Percentiles rank a stretch among this genome's conserved stretches.
Conservation (phyloP, 2,329 filamentous ascomycete species). For the Arthrobotrys sinensis region DNA sequence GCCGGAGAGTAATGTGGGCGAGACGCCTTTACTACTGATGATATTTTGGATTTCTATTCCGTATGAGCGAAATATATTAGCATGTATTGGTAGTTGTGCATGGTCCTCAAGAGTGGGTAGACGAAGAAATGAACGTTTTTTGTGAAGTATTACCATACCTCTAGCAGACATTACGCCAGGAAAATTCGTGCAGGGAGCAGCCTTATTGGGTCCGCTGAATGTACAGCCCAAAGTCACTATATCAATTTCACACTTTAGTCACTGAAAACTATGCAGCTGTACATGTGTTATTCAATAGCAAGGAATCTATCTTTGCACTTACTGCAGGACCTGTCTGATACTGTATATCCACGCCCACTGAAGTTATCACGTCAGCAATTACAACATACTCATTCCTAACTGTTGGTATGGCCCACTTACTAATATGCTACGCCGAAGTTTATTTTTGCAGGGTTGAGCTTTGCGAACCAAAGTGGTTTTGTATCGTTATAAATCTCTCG, state of each 20-base stretch:
- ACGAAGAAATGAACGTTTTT: conserved; percentile 66
- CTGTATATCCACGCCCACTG: conserved; percentile 42
- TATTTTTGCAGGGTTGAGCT: conserved; percentile 68
- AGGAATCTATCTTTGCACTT: not conserved
- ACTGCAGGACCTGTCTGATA: conserved; percentile 18
- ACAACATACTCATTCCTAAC: not conserved
- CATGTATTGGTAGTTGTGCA: conserved; percentile 62
- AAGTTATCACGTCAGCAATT: not conserved
- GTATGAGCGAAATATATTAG: conserved; percentile 64
- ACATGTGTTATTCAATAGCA: too few relatives aligned
- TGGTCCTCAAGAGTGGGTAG: conserved; percentile 27
- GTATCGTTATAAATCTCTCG: conserved; percentile 68
- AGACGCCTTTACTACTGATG: conserved; percentile 60
- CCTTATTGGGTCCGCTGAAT: conserved; percentile 66
- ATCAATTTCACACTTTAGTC: not conserved
- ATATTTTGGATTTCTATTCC: conserved; percentile 62
- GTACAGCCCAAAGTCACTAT: conserved; percentile 30
- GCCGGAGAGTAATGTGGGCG: conserved; percentile 61
- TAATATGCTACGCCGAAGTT: conserved; percentile 71
- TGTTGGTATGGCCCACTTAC: conserved; percentile 8
- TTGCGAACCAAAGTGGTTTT: conserved; percentile 69
- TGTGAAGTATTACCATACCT: conserved; percentile 65
- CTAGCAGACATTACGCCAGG: conserved; percentile 62
- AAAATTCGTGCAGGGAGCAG: conserved; percentile 63
- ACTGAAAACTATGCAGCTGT: not conserved